A percentile compares a stretch with the other conserved stretches of the same genome.
Conservation (phyloP, 192 early-diverging fungal species). For the Backusella morwellensis region DNA sequence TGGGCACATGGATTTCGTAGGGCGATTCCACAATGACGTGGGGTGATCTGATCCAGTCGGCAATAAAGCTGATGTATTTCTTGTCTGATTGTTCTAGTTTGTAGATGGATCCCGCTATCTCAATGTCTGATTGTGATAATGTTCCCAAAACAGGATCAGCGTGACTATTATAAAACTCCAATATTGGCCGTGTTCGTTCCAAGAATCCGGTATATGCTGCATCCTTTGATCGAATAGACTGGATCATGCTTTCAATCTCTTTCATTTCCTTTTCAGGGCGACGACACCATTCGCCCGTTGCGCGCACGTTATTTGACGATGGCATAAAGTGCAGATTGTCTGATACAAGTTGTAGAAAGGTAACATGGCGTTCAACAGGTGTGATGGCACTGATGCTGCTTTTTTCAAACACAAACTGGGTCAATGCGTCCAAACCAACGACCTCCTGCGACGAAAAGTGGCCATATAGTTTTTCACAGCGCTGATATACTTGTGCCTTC, state of each 20-base stretch:
- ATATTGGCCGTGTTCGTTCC: constrained; percentile 41
- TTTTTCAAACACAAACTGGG: not conserved
- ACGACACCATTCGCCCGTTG: constrained; percentile 49
- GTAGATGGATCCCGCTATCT: constrained; percentile 13
- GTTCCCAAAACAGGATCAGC: constrained; percentile 15
- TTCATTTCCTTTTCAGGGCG: constrained; percentile 44
- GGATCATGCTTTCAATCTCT: constrained; percentile 37
- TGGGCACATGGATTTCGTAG: constrained; percentile 46
- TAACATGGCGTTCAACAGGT: constrained; percentile 46
- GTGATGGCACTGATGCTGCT: constrained; percentile 25
- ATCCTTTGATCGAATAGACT: constrained; percentile 50
- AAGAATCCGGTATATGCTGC: constrained; percentile 48
- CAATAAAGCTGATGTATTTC: constrained; percentile 55
- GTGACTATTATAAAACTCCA: constrained; percentile 23
- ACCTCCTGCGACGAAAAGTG: constrained; percentile 28
- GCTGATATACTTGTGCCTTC: constrained; percentile 35
- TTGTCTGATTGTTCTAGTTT: constrained; percentile 47
- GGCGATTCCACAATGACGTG: constrained; percentile 38
- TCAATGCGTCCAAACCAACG: not conserved
- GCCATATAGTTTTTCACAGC: constrained; percentile 33
- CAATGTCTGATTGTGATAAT: not conserved
- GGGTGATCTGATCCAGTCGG: constrained; percentile 39
- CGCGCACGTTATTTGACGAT: constrained; percentile 37
- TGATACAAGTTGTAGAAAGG: constrained; percentile 55
- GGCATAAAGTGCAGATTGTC: constrained; percentile 53